Conservation (phyloP, 805 yeast species). For the Saccharomycopsis sp. region DNA sequence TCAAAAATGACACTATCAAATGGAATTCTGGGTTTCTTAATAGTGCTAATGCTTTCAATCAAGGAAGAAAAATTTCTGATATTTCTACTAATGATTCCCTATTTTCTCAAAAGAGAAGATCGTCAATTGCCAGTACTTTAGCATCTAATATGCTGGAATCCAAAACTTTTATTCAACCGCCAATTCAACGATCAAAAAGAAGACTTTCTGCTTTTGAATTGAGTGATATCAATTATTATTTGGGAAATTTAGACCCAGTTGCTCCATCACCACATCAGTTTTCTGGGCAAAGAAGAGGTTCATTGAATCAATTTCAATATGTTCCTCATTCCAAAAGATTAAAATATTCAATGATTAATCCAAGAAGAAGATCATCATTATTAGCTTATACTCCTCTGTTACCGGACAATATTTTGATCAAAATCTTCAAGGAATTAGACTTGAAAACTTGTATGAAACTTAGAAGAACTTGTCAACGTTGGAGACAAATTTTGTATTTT, state of each 20-base stretch:
- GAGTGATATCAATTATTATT: slow-evolving; percentile 18
- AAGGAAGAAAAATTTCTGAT: neutral
- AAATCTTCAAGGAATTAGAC: slow-evolving; percentile 41
- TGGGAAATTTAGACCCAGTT: slow-evolving; percentile 34
- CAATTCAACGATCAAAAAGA: slow-evolving; percentile 1
- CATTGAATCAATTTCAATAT: slow-evolving; percentile 43
- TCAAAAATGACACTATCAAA: no score
- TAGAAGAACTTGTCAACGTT: slow-evolving; percentile 48
- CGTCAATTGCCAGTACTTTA: slow-evolving; percentile 8
- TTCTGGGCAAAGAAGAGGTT: slow-evolving; percentile 8
- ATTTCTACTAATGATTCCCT: neutral
- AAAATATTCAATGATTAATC: slow-evolving; percentile 21
- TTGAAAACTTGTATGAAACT: slow-evolving; percentile 53
- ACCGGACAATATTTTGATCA: slow-evolving; percentile 48
- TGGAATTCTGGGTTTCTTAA: slow-evolving; percentile 13
- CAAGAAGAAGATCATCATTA: slow-evolving; percentile 41
- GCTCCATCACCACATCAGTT: slow-evolving; percentile 25
- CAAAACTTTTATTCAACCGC: neutral
- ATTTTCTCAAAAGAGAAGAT: slow-evolving; percentile 4
- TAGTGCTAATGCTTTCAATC: neutral
- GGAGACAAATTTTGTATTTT: slow-evolving; percentile 55
- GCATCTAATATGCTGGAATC: neutral
- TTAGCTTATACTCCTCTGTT: slow-evolving; percentile 42
- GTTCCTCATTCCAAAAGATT: slow-evolving; percentile 45
- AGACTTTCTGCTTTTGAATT: slow-evolving; percentile 22